Evolutionary conservation across 2,329 filamentous ascomycete species (phyloP), one percentile per base, ranked within the genome.

Genomic region (Paecilomyces sp.): DNA sequence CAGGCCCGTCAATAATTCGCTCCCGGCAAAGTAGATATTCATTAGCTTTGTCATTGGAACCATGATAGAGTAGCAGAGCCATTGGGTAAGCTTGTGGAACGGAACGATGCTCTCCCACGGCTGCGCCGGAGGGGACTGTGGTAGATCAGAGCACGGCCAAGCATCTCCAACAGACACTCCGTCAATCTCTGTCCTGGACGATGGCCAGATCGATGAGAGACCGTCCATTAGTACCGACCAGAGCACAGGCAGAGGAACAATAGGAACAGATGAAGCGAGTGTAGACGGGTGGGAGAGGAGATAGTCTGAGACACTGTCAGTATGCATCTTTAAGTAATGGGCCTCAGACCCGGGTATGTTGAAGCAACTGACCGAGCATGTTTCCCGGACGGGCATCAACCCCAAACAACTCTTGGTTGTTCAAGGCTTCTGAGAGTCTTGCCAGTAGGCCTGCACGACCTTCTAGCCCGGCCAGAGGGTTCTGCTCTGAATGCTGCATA

Each of bases 31-130:
- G 65, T 91, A 86, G 61, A 95, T 87, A 60, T 88, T 85, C 67
- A 96, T 85, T 24, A 96, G 75, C 64, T 86, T 89, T 59, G 88
- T 85, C 88, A 96, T 95, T 0, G 92, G 92, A 25, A 92, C 88
- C 90, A 95, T 95, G 59, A 97, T 83, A 2, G 91, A 96, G 76
- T 96, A 96, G 56, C 89, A 91, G 59, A 97, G 87, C 92, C 92
- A 97, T 68, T 90, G 88, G 0, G 88, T 89, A 8, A 90, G 83
- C 77, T 96, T 96, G 80, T 97, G 92, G 79, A 96, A 96, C 0
- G 92, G 92, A 11, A 93, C 85, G 67, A 95, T 93, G 66, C 83
- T 88, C 71, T 93, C 89, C 88, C 89, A 91, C 0, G 86, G 82
- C 64, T 86, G 80, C 6, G 83, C 83, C 65, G 87, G 81, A 73